These are phyloP conservation scores for Elsinoe batatas DNA, from an alignment of 2,329 filamentous ascomycete species.

Conservation along the genomic window DNA sequence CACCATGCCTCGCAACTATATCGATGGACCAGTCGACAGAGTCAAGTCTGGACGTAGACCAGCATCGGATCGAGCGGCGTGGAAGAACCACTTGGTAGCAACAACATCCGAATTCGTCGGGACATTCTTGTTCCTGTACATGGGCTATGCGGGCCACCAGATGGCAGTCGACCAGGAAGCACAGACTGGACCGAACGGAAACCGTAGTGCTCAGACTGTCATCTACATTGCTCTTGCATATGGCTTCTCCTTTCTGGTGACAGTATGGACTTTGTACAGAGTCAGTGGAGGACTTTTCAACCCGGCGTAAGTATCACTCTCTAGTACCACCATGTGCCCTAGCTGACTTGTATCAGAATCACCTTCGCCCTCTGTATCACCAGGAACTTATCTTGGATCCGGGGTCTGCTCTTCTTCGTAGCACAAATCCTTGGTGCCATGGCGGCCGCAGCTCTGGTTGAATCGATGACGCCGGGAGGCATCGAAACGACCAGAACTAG, in stretches of 20 bases:
- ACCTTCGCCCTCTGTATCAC: conserved; percentile 24
- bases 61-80: conserved; percentile 7
- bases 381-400: conserved; percentile 20
- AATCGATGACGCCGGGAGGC: conserved; percentile 23
- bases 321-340: no score
- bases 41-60: neutral
- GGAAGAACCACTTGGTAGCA: conserved; percentile 17
- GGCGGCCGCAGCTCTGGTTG: conserved; percentile 24
- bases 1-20: neutral
- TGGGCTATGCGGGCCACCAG: conserved; percentile 23
- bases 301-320: no score
- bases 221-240: conserved; percentile 25
- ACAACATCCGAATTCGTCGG: conserved; percentile 26
- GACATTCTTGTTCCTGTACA: conserved; percentile 28
- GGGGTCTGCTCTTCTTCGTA: conserved; percentile 22
- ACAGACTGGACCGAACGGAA: conserved; percentile 16
- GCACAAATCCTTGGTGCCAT: conserved; percentile 25
- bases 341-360: conserved; percentile 14
- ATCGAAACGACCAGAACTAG: conserved; percentile 23
- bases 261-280: conserved; percentile 24
- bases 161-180: conserved; percentile 21
- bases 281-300: conserved; percentile 24
- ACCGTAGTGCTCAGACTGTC: conserved; percentile 19
- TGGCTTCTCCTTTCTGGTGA: conserved; percentile 25
- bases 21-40: neutral